Conservation (phyloP, 345 rosid species). For the Boechera stricta region DNA sequence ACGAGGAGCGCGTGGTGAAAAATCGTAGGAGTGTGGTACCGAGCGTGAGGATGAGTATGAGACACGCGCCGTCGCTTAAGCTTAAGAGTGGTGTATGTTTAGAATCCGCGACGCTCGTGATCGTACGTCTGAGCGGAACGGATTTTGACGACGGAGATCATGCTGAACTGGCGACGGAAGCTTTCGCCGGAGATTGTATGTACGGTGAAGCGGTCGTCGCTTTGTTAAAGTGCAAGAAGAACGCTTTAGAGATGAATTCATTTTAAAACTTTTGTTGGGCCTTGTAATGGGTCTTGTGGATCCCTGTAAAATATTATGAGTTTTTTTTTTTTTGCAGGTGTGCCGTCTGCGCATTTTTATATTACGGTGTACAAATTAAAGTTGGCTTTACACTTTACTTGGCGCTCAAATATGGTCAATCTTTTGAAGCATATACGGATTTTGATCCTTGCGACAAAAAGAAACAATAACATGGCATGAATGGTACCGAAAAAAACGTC, state of each 20-base stretch:
- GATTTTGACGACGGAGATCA: slow-evolving; percentile 31
- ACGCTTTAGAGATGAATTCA: slow-evolving; percentile 16
- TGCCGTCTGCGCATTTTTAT: slow-evolving; percentile 18
- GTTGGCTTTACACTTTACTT: not conserved
- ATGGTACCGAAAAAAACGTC: not conserved
- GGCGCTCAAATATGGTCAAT: not conserved
- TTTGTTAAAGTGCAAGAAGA: slow-evolving; percentile 37
- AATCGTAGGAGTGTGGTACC: slow-evolving; percentile 38
- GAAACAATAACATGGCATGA: slow-evolving; percentile 20
- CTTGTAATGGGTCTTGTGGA: slow-evolving; percentile 14
- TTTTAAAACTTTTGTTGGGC: slow-evolving; percentile 32
- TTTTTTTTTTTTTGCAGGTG: slow-evolving; percentile 20
- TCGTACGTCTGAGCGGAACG: slow-evolving; percentile 25
- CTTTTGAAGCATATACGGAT: slow-evolving; percentile 22
- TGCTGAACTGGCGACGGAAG: slow-evolving; percentile 39
- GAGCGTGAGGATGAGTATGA: slow-evolving; percentile 47
- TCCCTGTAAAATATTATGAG: slow-evolving; percentile 3
- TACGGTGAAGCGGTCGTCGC: slow-evolving; percentile 45
- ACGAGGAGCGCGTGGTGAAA: slow-evolving; percentile 34
- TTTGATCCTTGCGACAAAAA: slow-evolving; percentile 1
- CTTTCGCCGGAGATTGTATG: slow-evolving; percentile 42
- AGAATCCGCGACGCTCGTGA: slow-evolving; percentile 40
- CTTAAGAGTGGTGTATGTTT: slow-evolving; percentile 41
- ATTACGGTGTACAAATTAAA: slow-evolving; percentile 21
- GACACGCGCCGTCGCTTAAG: slow-evolving; percentile 42